Conservation (phyloP, 805 yeast genomes). For the Priceomyces fermenticarens region DNA sequence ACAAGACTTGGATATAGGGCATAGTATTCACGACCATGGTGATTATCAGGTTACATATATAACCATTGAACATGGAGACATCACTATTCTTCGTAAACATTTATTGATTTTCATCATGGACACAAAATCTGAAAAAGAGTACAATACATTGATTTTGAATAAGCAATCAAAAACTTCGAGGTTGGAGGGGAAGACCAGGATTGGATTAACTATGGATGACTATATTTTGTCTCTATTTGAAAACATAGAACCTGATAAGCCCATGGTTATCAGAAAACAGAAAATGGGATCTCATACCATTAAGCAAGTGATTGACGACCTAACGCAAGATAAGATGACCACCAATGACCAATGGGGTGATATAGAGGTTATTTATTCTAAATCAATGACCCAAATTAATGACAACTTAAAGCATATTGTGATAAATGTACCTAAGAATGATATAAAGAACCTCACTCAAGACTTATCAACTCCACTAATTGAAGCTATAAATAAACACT, state of each 20-base stretch:
- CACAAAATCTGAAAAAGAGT: conserved; percentile 3
- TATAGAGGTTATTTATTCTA: conserved; percentile 5
- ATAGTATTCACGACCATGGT: conserved; percentile 3
- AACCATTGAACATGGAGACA: conserved; percentile 3
- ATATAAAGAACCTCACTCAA: conserved; percentile 7
- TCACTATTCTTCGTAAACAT: conserved; percentile 8
- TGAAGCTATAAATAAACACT: conserved; percentile 15
- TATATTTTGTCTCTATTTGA: conserved; percentile 4
- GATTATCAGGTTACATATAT: conserved; percentile 6
- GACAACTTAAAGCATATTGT: conserved; percentile 18
- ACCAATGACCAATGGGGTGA: conserved; percentile 6
- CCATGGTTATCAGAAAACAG: conserved; percentile 9
- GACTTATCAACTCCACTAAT: conserved; percentile 7
- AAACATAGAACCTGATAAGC: conserved; percentile 6
- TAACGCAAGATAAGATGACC: conserved; percentile 3
- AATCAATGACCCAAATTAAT: conserved; percentile 6
- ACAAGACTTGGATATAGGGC: conserved; percentile 8
- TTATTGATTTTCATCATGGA: conserved; percentile 9
- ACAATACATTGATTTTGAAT: conserved; percentile 9
- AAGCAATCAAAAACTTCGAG: conserved; percentile 5
- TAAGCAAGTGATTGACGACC: conserved; percentile 5
- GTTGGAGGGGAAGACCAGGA: neutral
- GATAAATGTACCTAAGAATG: conserved; percentile 19
- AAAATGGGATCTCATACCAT: conserved; percentile 6
- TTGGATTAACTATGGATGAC: conserved; percentile 2